phyloP scores from a whole-genome alignment of 352 stramenopile species.

The Discostella stelligera region DNA sequence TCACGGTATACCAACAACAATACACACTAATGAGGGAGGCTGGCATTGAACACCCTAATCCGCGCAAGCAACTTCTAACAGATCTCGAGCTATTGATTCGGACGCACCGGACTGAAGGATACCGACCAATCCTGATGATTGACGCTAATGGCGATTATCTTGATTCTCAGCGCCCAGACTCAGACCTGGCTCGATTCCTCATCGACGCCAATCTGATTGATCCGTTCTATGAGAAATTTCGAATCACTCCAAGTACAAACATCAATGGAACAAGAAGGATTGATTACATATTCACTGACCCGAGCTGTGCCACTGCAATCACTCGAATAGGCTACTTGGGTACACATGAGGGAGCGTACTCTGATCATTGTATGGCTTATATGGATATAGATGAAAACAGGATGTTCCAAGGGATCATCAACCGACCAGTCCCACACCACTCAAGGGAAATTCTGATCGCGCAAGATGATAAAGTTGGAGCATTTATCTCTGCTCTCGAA shows the following conservation, averaged over 20 bases:
- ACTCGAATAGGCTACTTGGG: constrained; percentile 1
- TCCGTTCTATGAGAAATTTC: constrained; percentile 3
- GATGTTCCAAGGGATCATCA: constrained; percentile 4
- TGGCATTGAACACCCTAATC: too few species aligned
- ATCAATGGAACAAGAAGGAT: background rate
- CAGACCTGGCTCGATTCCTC: constrained; percentile 7
- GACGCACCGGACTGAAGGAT: background rate
- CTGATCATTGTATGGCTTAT: constrained; percentile 12
- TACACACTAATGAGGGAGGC: too few species aligned
- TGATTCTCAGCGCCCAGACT: constrained; percentile 27
- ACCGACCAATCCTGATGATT: constrained; percentile 25
- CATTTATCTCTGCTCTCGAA: background rate
- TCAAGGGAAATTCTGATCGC: constrained; percentile 6
- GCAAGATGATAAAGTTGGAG: constrained; percentile 10
- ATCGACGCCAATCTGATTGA: background rate
- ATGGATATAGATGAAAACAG: constrained; percentile 1
- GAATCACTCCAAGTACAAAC: constrained; percentile 9
- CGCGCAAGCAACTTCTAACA: too few species aligned
- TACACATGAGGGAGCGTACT: constrained; percentile 4
- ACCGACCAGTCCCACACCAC: constrained; percentile 1
- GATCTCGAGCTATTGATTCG: constrained; percentile 4
- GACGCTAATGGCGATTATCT: constrained; percentile 38
- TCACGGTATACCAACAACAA: constrained; percentile 26
- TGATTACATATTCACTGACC: constrained; percentile 15
- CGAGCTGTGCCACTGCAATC: background rate